Percentiles rank a stretch among this genome's conserved stretches.
Conservation (phyloP, 2,329 filamentous ascomycete species). For the Stemphylium vesicarium region DNA sequence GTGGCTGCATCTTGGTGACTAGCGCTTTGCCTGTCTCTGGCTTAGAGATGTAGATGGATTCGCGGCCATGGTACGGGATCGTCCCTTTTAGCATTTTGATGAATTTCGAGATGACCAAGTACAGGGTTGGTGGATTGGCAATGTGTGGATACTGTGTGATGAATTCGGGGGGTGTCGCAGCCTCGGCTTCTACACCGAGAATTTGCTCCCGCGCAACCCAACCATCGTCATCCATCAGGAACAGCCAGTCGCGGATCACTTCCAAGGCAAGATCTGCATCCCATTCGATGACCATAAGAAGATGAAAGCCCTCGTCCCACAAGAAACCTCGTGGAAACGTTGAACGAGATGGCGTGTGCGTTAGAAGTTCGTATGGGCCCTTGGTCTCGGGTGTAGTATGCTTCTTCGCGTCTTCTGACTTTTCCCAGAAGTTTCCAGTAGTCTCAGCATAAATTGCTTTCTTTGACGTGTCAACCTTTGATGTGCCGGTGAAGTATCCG, state of each 20-base stretch:
- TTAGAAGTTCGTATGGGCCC: slow-evolving; percentile 85
- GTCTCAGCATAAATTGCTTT: slow-evolving; percentile 91
- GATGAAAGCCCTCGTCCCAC: slow-evolving; percentile 96
- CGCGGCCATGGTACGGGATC: slow-evolving; percentile 61
- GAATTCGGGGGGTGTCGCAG: slow-evolving; percentile 88
- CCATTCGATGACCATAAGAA: slow-evolving; percentile 88
- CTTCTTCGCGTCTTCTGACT: slow-evolving; percentile 76
- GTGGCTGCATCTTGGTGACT: slow-evolving; percentile 79
- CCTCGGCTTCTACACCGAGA: slow-evolving; percentile 83
- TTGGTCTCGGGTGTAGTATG: slow-evolving; percentile 72
- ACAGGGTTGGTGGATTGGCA: slow-evolving; percentile 92
- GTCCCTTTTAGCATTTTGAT: slow-evolving; percentile 60
- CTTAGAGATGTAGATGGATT: slow-evolving; percentile 63
- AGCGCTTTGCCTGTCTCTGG: slow-evolving; percentile 71
- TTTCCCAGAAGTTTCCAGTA: slow-evolving; percentile 92
- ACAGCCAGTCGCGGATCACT: slow-evolving; percentile 91
- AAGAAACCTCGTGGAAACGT: slow-evolving; percentile 95
- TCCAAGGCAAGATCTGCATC: slow-evolving; percentile 85
- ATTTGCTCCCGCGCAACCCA: slow-evolving; percentile 98
- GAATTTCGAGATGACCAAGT: slow-evolving; percentile 81
- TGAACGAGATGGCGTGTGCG: slow-evolving; percentile 84
- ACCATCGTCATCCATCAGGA: slow-evolving; percentile 90
- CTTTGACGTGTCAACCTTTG: slow-evolving; percentile 84
- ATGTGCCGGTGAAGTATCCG: slow-evolving; percentile 88
- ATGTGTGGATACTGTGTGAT: slow-evolving; percentile 95